A percentile compares a stretch with the other conserved stretches of the same genome.
Conservation (phyloP, 805 yeast species). For the Candida jianshihensis region DNA sequence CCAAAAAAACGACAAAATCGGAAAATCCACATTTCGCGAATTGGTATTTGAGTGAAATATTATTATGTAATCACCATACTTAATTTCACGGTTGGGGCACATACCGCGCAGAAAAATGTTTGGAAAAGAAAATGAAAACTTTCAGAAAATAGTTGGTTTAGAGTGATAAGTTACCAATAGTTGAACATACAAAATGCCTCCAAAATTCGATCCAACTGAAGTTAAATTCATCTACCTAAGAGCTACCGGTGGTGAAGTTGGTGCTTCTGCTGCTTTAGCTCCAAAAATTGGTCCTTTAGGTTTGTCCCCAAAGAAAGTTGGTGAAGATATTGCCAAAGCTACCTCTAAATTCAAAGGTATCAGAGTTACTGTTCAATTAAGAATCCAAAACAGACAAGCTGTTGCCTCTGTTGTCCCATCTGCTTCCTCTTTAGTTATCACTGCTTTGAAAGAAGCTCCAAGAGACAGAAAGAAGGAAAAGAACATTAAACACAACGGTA, state of each 20-base stretch:
- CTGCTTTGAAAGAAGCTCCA: slow-evolving; percentile 99
- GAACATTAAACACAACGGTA: slow-evolving; percentile 99
- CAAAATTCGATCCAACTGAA: slow-evolving; percentile 98
- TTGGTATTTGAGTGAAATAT: background rate
- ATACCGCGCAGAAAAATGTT: background rate
- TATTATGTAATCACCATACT: background rate
- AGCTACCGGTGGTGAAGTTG: slow-evolving; percentile 99
- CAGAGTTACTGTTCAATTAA: slow-evolving; percentile 97
- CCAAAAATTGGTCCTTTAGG: slow-evolving; percentile 99
- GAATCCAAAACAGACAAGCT: slow-evolving; percentile 99
- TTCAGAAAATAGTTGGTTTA: slow-evolving; percentile 1
- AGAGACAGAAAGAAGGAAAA: slow-evolving; percentile 99
- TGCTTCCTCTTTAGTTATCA: slow-evolving; percentile 97
- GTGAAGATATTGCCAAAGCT: slow-evolving; percentile 99
- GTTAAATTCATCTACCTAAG: slow-evolving; percentile 97
- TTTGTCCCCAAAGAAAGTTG: slow-evolving; percentile 99
- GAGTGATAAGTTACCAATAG: background rate
- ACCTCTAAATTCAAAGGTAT: slow-evolving; percentile 99
- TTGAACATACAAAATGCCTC: slow-evolving; percentile 61
- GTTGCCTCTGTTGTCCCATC: slow-evolving; percentile 98
- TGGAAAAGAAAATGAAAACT: background rate
- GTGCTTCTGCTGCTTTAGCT: slow-evolving; percentile 98
- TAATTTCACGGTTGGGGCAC: background rate
- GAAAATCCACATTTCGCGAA: no score
- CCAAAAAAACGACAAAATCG: no score